Evolutionary conservation across 352 stramenopile genomes (phyloP).

Genomic region (Thalassiosira sp.): DNA sequence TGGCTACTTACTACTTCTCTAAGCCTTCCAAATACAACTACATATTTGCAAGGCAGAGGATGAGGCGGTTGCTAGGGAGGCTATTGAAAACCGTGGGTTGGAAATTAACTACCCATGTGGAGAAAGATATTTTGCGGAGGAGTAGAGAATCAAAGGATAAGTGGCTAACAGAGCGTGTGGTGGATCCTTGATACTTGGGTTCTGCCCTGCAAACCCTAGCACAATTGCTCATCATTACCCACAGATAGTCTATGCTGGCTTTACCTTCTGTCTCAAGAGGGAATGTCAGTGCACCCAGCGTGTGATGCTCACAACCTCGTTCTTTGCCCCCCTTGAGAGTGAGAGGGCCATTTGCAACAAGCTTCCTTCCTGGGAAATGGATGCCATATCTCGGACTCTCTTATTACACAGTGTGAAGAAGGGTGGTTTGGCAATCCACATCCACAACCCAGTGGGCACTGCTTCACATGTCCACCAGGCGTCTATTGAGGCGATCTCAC

Average conservation of each 20-base stretch:
- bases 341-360: too few relatives aligned
- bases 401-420: too few relatives aligned
- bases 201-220: not conserved
- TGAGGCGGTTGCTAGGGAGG: conserved; percentile 3
- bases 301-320: too few relatives aligned
- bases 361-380: too few relatives aligned
- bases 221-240: conserved; percentile 20
- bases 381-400: too few relatives aligned
- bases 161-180: too few relatives aligned
- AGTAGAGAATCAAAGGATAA: not conserved
- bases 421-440: not conserved
- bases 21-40: not conserved
- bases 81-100: conserved; percentile 4
- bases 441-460: not conserved
- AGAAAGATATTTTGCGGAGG: conserved; percentile 24
- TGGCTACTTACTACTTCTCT: not conserved
- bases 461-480: not conserved
- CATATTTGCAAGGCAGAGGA: conserved; percentile 5
- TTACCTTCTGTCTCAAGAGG: conserved; percentile 32
- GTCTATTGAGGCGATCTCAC: not conserved
- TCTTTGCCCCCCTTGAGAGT: too few relatives aligned
- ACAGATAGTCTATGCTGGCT: conserved; percentile 47
- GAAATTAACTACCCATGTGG: conserved; percentile 21
- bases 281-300: conserved; percentile 49
- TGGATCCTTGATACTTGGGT: too few relatives aligned